Percentiles rank a stretch among this genome's conserved stretches.
phyloP scores from a whole-genome alignment of 78 protist species.

The Dictyostelium purpureum region DNA sequence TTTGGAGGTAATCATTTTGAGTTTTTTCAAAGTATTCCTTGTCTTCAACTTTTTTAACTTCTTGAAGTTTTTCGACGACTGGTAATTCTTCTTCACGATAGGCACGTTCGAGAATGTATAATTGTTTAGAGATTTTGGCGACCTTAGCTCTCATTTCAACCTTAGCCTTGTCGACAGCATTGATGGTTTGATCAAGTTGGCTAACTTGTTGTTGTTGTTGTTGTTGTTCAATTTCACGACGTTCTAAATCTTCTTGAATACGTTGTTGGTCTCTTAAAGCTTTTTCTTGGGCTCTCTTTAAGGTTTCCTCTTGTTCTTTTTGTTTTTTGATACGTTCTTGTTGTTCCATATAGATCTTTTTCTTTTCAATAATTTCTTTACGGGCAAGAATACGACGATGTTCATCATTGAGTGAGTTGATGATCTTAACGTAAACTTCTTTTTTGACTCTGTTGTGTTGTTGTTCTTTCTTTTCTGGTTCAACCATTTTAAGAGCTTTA shows the following conservation, averaged over 20 bases:
- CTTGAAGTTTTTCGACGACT: conserved; percentile 26
- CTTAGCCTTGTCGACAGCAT: conserved; percentile 67
- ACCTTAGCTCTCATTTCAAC: conserved; percentile 59
- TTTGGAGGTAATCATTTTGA: conserved; percentile 32
- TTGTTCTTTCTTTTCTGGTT: conserved; percentile 32
- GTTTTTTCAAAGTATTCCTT: conserved; percentile 19
- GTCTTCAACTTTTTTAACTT: conserved; percentile 43
- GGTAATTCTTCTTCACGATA: conserved; percentile 78
- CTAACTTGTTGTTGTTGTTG: neutral
- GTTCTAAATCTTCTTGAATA: conserved; percentile 20
- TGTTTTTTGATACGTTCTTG: conserved; percentile 58
- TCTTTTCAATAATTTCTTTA: conserved; percentile 77
- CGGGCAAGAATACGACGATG: conserved; percentile 75
- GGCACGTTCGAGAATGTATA: conserved; percentile 73
- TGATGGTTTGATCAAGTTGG: conserved; percentile 55
- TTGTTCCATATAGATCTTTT: conserved; percentile 78
- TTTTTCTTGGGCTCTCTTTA: conserved; percentile 15
- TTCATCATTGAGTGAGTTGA: conserved; percentile 64
- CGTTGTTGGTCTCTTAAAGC: conserved; percentile 23
- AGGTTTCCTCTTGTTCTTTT: conserved; percentile 43
- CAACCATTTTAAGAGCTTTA: conserved; percentile 50
- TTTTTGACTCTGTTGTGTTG: conserved; percentile 40
- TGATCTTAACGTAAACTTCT: conserved; percentile 57
- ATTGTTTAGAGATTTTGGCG: conserved; percentile 43
- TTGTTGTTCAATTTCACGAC: conserved; percentile 15